Evolutionary conservation across 2,329 filamentous ascomycete genomes (phyloP).

Genomic region (Stemphylium lycopersici): DNA sequence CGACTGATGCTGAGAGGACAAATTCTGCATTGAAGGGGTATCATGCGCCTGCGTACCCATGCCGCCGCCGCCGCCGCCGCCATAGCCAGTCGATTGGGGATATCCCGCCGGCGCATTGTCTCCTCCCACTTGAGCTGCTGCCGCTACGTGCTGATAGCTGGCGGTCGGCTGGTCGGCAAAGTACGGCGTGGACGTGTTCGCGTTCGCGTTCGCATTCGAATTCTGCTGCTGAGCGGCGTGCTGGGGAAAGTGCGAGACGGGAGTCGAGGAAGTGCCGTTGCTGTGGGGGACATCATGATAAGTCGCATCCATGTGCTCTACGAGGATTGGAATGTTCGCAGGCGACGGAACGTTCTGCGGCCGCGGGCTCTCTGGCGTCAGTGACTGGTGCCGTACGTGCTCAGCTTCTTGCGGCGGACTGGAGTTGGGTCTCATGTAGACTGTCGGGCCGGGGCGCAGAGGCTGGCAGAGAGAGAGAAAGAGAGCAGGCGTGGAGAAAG

Average conservation of each 20-base stretch:
- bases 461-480: conserved; percentile 14
- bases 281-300: conserved; percentile 71
- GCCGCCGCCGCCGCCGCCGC: conserved; percentile 17
- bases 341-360: conserved; percentile 72
- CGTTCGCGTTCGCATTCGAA: conserved; percentile 32
- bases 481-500: conserved; percentile 10
- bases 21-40: conserved; percentile 49
- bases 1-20: conserved; percentile 39
- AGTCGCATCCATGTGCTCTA: conserved; percentile 73
- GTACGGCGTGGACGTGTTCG: conserved; percentile 37
- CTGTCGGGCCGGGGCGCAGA: conserved; percentile 34
- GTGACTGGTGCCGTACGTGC: conserved; percentile 68
- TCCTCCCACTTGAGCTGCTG: conserved; percentile 31
- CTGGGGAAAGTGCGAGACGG: conserved; percentile 41
- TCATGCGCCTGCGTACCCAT: conserved; percentile 42
- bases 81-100: conserved; percentile 33
- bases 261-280: conserved; percentile 46
- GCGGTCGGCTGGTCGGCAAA: conserved; percentile 37
- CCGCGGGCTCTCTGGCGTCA: conserved; percentile 74
- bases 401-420: conserved; percentile 61
- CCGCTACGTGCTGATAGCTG: conserved; percentile 33
- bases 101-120: conserved; percentile 31
- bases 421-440: conserved; percentile 61
- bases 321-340: conserved; percentile 70
- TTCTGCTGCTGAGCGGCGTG: conserved; percentile 33